phyloP scores from a whole-genome alignment of 768 basidiomycete genomes.

The Tubosaeta sp. region DNA sequence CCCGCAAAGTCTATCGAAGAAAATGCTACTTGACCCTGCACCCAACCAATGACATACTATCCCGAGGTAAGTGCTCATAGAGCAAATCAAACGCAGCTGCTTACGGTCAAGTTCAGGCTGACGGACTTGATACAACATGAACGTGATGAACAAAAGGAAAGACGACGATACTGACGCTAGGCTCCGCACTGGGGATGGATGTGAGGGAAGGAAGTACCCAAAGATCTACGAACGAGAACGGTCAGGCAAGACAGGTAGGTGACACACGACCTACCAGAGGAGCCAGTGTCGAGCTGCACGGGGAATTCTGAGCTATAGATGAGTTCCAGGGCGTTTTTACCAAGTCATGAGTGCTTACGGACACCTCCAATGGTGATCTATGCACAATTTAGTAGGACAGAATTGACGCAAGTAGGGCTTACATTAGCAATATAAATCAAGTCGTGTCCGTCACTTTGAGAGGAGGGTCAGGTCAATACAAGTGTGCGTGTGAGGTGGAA shows the following conservation, averaged over 20 bases:
- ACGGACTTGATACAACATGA: conserved; percentile 32
- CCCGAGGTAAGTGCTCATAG: background rate
- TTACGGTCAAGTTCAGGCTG: conserved; percentile 61
- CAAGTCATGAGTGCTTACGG: conserved; percentile 35
- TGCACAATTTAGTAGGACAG: conserved; percentile 2
- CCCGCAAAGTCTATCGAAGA: conserved; percentile 66
- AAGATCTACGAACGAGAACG: conserved; percentile 45
- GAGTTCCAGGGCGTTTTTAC: background rate
- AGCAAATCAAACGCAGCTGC: background rate
- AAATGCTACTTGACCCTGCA: conserved; percentile 58
- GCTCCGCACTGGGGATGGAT: conserved; percentile 45
- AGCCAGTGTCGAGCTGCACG: conserved; percentile 83
- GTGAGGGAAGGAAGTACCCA: conserved; percentile 54
- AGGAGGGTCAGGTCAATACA: conserved; percentile 11
- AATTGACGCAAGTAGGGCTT: conserved; percentile 19
- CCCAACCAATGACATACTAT: conserved; percentile 83
- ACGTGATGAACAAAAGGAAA: background rate
- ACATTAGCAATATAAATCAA: conserved; percentile 78
- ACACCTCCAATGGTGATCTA: conserved; percentile 65
- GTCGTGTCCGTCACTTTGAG: conserved; percentile 63
- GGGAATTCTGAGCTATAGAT: conserved; percentile 47
- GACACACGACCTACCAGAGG: conserved; percentile 29
- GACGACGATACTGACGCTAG: conserved; percentile 41
- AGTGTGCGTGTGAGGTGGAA: background rate
- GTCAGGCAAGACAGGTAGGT: background rate